phyloP scores from a whole-genome alignment of 140 eudicot genomes.

The Senecio squalidus region DNA sequence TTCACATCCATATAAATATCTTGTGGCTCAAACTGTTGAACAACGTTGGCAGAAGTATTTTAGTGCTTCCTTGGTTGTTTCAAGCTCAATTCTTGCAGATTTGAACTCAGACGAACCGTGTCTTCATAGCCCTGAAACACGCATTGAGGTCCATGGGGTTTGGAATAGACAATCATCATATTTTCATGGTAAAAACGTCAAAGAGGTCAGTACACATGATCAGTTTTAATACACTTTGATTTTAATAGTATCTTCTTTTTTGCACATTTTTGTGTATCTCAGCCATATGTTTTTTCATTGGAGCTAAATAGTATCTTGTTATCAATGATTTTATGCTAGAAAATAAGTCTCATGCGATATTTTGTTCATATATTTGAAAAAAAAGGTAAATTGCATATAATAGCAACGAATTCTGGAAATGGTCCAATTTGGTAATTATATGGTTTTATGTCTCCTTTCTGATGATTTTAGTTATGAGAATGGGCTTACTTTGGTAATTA shows the following conservation, averaged over 20 bases:
- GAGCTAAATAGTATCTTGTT: not conserved
- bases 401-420: too few species aligned
- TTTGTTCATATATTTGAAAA: too few species aligned
- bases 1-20: constrained; percentile 29
- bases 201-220: constrained; percentile 41
- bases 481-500: too few species aligned
- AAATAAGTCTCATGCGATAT: too few species aligned
- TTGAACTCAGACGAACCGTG: constrained; percentile 40
- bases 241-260: not conserved
- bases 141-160: constrained; percentile 51
- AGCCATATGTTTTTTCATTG: not conserved
- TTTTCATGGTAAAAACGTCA: constrained; percentile 44
- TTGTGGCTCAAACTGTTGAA: constrained; percentile 33
- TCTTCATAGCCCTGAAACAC: constrained; percentile 59
- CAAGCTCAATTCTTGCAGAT: constrained; percentile 44
- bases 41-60: constrained; percentile 52
- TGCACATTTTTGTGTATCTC: not conserved
- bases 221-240: not conserved
- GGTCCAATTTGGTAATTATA: too few species aligned
- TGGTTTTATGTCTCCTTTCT: too few species aligned
- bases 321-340: not conserved
- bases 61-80: constrained; percentile 59
- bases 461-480: too few species aligned
- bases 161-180: constrained; percentile 50
- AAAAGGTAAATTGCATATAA: too few species aligned